Evolutionary conservation across 257 asterid genomes (phyloP), one percentile per base, ranked within the genome.

Genomic region (Solanum bulbocastanum): DNA sequence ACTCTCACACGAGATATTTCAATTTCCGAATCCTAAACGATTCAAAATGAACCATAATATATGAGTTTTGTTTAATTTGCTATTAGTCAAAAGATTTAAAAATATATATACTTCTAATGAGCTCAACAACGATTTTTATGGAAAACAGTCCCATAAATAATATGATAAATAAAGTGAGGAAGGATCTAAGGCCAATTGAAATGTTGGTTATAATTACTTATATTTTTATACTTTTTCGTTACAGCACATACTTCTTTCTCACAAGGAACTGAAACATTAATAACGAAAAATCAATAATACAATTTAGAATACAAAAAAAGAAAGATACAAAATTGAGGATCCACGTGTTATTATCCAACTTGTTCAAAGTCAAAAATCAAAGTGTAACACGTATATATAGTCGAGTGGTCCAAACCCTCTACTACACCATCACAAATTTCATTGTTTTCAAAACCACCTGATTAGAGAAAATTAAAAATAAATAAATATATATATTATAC

Each of bases 341-440:
- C 86, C 89, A 83, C 88, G 86, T 89, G 91, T n/a, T 72, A 25
- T 42, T 35, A 30, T 83, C 76, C 60, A 81, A 71, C 42, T 81
- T 37, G 78, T 22, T 42, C 33, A 3, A 60, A 56, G 13, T 37
- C 40, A 32, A 82, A 82, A 65, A 60, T 3, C n/a, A 14, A 12
- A 46, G 18, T 42, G 44, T 32, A 7, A 66, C 60, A 36, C 44
- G 15, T 85, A 56, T 8, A 15, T 62, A 18, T 8, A 15, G 11
- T 46, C 66, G 30, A 46, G 44, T 81, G 85, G 85, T 1, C 85
- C 66, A 81, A 46, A 30, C 10, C 68, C 40, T 44, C 49, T 36
- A 79, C 66, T 58, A 44, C 10, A 27, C 65, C 16, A 81, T 46
- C 18, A 81, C 56, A 76, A 76, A 76, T 76, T 11, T 22, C 56